phyloP scores from a whole-genome alignment of 2,329 filamentous ascomycete species.

The Aspergillus transmontanensis region DNA sequence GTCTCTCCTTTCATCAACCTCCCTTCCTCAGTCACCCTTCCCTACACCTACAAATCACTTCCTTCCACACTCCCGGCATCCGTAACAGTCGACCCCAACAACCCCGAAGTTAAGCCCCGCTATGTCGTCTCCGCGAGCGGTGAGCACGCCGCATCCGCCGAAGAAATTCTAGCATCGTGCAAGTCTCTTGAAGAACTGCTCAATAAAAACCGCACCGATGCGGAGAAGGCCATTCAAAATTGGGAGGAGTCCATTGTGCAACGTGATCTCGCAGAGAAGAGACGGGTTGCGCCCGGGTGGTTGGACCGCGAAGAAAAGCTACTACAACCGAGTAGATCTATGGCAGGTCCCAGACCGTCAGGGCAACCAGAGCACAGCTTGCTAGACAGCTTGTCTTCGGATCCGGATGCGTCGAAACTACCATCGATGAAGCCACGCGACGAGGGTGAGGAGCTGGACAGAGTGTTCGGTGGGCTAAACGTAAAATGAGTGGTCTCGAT shows the following conservation, averaged over 20 bases:
- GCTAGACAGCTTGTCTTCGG: slow-evolving; percentile 40
- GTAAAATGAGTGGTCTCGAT: slow-evolving; percentile 39
- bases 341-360: slow-evolving; percentile 11
- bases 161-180: slow-evolving; percentile 83
- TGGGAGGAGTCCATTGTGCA: slow-evolving; percentile 68
- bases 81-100: slow-evolving; percentile 55
- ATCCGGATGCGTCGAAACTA: slow-evolving; percentile 34
- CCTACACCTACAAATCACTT: slow-evolving; percentile 91
- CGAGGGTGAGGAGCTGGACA: slow-evolving; percentile 56
- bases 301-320: slow-evolving; percentile 64
- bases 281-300: slow-evolving; percentile 66
- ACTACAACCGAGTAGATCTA: slow-evolving; percentile 51
- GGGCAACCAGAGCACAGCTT: slow-evolving; percentile 31
- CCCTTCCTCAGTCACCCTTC: slow-evolving; percentile 84
- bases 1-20: slow-evolving; percentile 93
- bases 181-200: slow-evolving; percentile 76
- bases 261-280: slow-evolving; percentile 64
- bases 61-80: slow-evolving; percentile 82
- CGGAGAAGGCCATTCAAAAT: slow-evolving; percentile 64
- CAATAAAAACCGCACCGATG: slow-evolving; percentile 66
- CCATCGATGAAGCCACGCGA: slow-evolving; percentile 46
- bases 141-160: slow-evolving; percentile 81
- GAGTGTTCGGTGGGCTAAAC: slow-evolving; percentile 54
- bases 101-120: slow-evolving; percentile 53
- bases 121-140: slow-evolving; percentile 80